Evolutionary conservation across 306 rosid species (phyloP), one percentile per base, ranked within the genome.

Genomic region (Dicorynia guianensis): DNA sequence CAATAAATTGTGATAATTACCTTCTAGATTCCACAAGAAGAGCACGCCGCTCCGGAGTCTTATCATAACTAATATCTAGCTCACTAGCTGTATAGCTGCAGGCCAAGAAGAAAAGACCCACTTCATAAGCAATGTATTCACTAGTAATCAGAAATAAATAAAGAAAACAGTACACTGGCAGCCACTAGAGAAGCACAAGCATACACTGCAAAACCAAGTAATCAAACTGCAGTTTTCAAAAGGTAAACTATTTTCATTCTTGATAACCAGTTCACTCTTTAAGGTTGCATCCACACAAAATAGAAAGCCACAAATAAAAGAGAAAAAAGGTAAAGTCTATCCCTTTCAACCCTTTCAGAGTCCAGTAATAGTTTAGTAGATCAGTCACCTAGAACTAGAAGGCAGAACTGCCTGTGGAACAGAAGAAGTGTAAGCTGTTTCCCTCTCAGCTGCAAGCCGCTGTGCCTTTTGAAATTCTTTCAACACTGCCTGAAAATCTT

Each of bases 401-500:
- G 96, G 90, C 70, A 79, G 91, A 83, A 62, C 85, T 60, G 88
- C 85, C 72, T 89, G 94, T 5, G 95, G 90, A 87, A 90, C 89
- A 77, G 91, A 91, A 71, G 98, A 89, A 52, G 86, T 68, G 76
- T 94, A 91, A 62, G 98, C 91, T 11, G 98, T 94, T 85, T 94
- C 98, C 83, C 98, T 92, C 89, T 94, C 98, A 69, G 97, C 96
- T n/a, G 98, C 82, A 89, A 94, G 94, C 46, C 95, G 95, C 53
- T 94, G 98, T 50, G 98, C 97, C 86, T 94, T 94, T 87, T 94
- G 98, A 82, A 90, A 94, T 53, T 94, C 97, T 85, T 85, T 91
- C 79, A 94, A 84, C 78, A 94, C 98, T 19, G 90, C 94, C 85
- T 94, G 96, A 83, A 94, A 94, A 79, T 94, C 97, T 83, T 91